Conservation (phyloP, 495 filamentous ascomycete genomes). For the Lindgomyces ingoldianus region DNA sequence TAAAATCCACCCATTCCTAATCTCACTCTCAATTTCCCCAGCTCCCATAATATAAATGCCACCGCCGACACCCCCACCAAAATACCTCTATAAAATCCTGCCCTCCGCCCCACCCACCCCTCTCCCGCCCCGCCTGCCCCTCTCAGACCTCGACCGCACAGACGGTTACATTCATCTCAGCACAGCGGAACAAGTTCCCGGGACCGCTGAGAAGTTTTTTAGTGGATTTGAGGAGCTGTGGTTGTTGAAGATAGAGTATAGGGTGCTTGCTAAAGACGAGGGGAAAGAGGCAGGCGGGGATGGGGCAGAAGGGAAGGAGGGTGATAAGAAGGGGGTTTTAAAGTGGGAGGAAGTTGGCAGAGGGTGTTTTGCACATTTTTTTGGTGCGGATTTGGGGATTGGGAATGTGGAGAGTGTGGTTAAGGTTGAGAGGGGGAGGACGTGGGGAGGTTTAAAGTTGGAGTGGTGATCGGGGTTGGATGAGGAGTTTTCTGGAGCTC, state of each 20-base stretch:
- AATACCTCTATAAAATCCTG: slow-evolving; percentile 37
- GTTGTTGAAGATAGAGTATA: slow-evolving; percentile 22
- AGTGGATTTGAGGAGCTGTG: slow-evolving; percentile 6
- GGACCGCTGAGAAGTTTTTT: slow-evolving; percentile 26
- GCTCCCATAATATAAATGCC: slow-evolving; percentile 10
- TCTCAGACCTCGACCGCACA: slow-evolving; percentile 34
- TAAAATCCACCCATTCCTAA: neutral
- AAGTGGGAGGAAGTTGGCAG: slow-evolving; percentile 30
- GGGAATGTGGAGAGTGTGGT: slow-evolving; percentile 38
- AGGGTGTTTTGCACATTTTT: slow-evolving; percentile 35
- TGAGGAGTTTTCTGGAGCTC: too few species aligned
- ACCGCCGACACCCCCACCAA: slow-evolving; percentile 22
- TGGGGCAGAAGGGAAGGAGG: slow-evolving; percentile 7
- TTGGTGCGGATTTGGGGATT: slow-evolving; percentile 35
- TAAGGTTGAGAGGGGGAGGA: slow-evolving; percentile 26
- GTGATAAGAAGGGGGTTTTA: slow-evolving; percentile 10
- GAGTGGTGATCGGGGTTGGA: slow-evolving; percentile 15
- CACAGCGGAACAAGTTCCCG: slow-evolving; percentile 24
- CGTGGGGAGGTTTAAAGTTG: slow-evolving; percentile 26
- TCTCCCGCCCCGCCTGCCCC: slow-evolving; percentile 24
- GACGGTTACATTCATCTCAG: slow-evolving; percentile 37
- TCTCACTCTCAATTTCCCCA: neutral
- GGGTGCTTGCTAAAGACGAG: too few species aligned
- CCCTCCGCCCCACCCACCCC: slow-evolving; percentile 31
- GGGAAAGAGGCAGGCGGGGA: slow-evolving; percentile 7